Base-by-base conservation (phyloP, 371 early-diverging fungal species). In the Apophysomyces trapeziformis region DNA sequence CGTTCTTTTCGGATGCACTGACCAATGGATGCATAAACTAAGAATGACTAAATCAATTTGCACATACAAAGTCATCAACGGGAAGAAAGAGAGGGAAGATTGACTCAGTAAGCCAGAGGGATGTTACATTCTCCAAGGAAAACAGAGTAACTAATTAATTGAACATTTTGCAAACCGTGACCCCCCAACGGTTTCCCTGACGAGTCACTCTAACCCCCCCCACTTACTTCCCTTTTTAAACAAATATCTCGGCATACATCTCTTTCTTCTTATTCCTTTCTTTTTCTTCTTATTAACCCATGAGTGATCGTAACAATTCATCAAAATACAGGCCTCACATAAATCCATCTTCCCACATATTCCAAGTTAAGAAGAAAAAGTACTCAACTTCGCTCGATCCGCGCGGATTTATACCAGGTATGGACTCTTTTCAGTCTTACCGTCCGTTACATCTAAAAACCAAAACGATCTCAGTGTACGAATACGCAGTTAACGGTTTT, bases 161-260 rank as follows among this genome's bases (percentile, higher is more conserved):
- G 54, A 50, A 50, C 54, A 50, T 50, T 50, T 50, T 50, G 21
- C 21, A 50, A 50, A 18, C 9, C 21, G 54, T 26, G 9, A 8
- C n/a, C 54, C 21, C n/a, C 54, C n/a, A 50, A 50, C 54, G 21
- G 21, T 50, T 50, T 21, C 54, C 54, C 54, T 50, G 54, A 50
- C 54, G 9, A 50, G 54, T 50, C 54, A 50, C 54, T 50, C 9
- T 26, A n/a, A 16, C 35, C 54, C 54, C 21, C 54, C 21, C 54
- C 50, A 18, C 21, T 8, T 18, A 9, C 21, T 50, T 50, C 54
- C 54, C 54, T 50, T 50, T 50, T 50, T 50, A 50, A 50, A 50
- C 54, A 50, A 50, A 50, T 26, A 21, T 21, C 54, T 50, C 54
- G 54, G 54, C 21, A 50, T 50, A n/a, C 21, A 50, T 21, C 54